These are phyloP conservation scores for Boletus sp. DNA, from an alignment of 768 basidiomycete species.

Conservation along the genomic window DNA sequence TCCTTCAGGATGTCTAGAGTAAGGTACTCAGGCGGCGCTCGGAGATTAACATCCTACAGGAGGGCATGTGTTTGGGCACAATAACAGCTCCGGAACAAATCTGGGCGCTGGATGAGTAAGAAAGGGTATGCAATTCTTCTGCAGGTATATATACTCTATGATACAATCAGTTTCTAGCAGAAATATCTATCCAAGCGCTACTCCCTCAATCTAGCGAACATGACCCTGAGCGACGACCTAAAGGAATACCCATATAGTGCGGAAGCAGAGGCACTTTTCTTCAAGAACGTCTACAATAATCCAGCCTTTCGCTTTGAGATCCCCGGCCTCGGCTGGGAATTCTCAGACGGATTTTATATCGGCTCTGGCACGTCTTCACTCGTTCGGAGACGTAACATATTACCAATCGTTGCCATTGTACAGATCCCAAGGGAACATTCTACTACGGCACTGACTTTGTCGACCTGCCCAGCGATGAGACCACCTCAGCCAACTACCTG, in stretches of 20 bases:
- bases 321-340: background rate
- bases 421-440: background rate
- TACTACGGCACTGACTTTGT: background rate
- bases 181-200: background rate
- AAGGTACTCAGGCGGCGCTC: no score
- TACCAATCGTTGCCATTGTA: background rate
- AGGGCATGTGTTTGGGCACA: no score
- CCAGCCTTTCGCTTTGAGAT: background rate
- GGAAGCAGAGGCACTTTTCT: background rate
- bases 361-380: background rate
- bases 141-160: background rate
- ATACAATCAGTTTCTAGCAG: background rate
- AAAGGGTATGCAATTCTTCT: background rate
- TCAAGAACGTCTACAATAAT: background rate
- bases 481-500: background rate
- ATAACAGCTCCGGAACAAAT: no score
- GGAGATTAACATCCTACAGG: no score
- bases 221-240: background rate
- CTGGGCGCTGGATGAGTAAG: no score
- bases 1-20: no score
- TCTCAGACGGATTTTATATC: background rate
- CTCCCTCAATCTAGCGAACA: background rate
- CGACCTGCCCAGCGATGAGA: background rate
- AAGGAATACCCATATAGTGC: background rate
- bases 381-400: background rate